A percentile compares a stretch with the other conserved stretches of the same genome.
Evolutionary conservation across 2,329 filamentous ascomycete species (phyloP).

Genomic region (Xylariaceae sp.): DNA sequence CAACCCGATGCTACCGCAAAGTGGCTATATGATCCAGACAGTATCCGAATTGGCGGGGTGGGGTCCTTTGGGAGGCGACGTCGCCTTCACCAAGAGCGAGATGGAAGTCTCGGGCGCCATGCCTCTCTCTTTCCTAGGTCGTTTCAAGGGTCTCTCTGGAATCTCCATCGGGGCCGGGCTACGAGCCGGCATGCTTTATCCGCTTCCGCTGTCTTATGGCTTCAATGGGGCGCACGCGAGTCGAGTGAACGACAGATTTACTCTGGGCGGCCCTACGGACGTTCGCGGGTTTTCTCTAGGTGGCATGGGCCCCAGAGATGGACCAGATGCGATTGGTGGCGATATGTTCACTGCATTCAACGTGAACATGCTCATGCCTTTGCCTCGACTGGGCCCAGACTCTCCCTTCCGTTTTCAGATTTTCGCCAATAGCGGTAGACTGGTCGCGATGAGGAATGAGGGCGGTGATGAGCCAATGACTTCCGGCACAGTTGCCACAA

Average conservation of each 20-base stretch:
- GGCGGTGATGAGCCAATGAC: conserved; percentile 36
- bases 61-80: conserved; percentile 79
- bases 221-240: conserved; percentile 58
- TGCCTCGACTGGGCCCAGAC: conserved; percentile 77
- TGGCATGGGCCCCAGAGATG: conserved; percentile 85
- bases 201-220: conserved; percentile 63
- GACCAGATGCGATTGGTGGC: conserved; percentile 79
- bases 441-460: conserved; percentile 69
- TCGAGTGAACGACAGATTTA: conserved; percentile 89
- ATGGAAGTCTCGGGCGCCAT: conserved; percentile 74
- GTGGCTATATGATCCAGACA: conserved; percentile 76
- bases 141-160: conserved; percentile 63
- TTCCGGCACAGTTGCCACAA: conserved; percentile 44
- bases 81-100: conserved; percentile 92
- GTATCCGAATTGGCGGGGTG: conserved; percentile 81
- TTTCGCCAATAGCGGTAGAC: conserved; percentile 84
- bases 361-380: conserved; percentile 77
- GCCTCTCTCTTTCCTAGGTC: conserved; percentile 66
- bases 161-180: conserved; percentile 80
- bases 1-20: conserved; percentile 76
- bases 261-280: conserved; percentile 89
- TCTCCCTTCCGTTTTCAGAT: conserved; percentile 83
- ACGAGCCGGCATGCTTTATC: conserved; percentile 77
- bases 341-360: conserved; percentile 89
- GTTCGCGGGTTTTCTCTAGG: conserved; percentile 89